phyloP scores from a whole-genome alignment of 78 protist genomes.

The Capsaspora owczarzaki region DNA sequence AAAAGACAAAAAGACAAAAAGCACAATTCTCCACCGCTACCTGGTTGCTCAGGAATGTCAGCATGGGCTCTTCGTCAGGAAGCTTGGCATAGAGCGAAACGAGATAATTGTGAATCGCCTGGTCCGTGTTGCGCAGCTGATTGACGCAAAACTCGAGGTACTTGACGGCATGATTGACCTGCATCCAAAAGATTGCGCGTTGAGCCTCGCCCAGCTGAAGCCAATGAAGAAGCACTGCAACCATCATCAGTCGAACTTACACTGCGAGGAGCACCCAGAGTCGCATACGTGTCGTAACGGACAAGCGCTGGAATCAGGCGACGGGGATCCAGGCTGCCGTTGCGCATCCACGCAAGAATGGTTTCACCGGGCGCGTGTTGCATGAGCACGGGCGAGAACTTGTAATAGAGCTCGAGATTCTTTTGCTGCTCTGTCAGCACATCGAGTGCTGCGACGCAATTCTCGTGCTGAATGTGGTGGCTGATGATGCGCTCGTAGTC shows the following conservation, averaged over 20 bases:
- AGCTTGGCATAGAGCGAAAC: constrained; percentile 71
- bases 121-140: constrained; percentile 41
- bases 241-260: not conserved
- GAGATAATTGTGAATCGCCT: constrained; percentile 76
- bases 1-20: not conserved
- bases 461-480: constrained; percentile 48
- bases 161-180: constrained; percentile 76
- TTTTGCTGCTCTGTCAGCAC: constrained; percentile 37
- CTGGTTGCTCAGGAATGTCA: constrained; percentile 23
- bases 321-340: constrained; percentile 45
- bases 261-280: not conserved
- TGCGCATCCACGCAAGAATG: constrained; percentile 57
- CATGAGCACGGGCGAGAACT: constrained; percentile 74
- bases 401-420: constrained; percentile 52
- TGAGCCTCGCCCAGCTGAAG: too few relatives aligned
- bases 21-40: not conserved
- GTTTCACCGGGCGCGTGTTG: constrained; percentile 67
- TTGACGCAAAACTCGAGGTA: constrained; percentile 65
- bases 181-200: not conserved
- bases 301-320: constrained; percentile 80
- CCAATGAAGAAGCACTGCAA: not conserved
- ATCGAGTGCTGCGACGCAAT: constrained; percentile 49
- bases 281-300: constrained; percentile 47
- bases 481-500: constrained; percentile 79
- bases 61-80: constrained; percentile 55